A percentile compares a stretch with the other conserved stretches of the same genome.
Evolutionary conservation across 768 basidiomycete genomes (phyloP).

Genomic region (Chiua virens): DNA sequence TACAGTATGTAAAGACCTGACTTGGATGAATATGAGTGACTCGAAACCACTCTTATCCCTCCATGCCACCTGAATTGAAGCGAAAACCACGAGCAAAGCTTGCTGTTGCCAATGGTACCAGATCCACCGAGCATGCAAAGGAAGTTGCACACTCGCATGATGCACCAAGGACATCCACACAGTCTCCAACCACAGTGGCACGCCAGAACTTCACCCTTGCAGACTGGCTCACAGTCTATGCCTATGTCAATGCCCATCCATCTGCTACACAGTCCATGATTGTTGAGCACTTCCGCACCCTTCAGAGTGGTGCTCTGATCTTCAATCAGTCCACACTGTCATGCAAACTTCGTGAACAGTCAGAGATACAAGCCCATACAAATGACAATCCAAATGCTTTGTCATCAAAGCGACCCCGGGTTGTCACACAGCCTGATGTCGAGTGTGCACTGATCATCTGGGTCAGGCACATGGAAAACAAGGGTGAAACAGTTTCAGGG

Average conservation of each 20-base stretch:
- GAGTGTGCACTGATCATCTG: conserved; percentile 34
- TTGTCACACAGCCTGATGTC: conserved; percentile 37
- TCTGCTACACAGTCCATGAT: neutral
- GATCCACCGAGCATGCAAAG: no score
- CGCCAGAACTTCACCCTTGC: neutral
- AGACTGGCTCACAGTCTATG: conserved; percentile 12
- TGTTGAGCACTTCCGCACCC: conserved; percentile 5
- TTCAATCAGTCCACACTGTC: conserved; percentile 12
- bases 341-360: neutral
- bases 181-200: no score
- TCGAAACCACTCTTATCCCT: no score
- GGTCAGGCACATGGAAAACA: conserved; percentile 32
- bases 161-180: no score
- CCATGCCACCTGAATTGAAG: no score
- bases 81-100: no score
- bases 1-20: no score
- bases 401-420: conserved; percentile 27
- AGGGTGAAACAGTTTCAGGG: conserved; percentile 17
- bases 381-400: conserved; percentile 24
- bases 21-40: no score
- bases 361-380: conserved; percentile 6
- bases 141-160: no score
- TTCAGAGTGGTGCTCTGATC: neutral
- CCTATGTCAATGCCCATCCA: conserved; percentile 8
- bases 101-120: no score